Evolutionary conservation across 495 filamentous ascomycete genomes (phyloP).

Genomic region (Hypoxylon subgilvum): DNA sequence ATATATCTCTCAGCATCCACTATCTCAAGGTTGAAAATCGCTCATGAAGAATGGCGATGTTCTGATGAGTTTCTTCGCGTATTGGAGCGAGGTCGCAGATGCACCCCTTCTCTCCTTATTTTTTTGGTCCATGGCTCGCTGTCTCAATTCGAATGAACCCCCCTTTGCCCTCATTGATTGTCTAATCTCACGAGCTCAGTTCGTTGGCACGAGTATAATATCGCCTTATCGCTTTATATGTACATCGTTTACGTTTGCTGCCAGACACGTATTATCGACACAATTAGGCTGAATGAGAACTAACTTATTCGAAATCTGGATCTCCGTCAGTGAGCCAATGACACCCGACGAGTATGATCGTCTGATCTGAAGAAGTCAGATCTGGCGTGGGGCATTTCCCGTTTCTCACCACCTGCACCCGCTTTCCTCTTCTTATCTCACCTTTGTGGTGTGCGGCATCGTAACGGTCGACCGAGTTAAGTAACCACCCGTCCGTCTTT

Average conservation of each 20-base stretch:
- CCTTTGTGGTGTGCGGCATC: slow-evolving; percentile 9
- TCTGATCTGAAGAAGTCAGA: slow-evolving; percentile 35
- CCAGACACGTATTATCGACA: slow-evolving; percentile 6
- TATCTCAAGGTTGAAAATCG: slow-evolving; percentile 30
- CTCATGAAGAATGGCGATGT: slow-evolving; percentile 25
- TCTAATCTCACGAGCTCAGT: slow-evolving; percentile 3
- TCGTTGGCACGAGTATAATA: background rate
- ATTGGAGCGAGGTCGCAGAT: slow-evolving; percentile 13
- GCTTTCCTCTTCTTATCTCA: slow-evolving; percentile 26
- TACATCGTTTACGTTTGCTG: no score
- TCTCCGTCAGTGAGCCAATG: slow-evolving; percentile 33
- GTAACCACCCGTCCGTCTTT: slow-evolving; percentile 25
- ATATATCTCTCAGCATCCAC: slow-evolving; percentile 27
- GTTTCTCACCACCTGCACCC: slow-evolving; percentile 16
- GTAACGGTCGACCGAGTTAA: slow-evolving; percentile 25
- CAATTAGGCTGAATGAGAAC: slow-evolving; percentile 34
- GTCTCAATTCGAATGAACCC: background rate
- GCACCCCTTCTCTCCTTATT: background rate
- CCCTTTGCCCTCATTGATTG: background rate
- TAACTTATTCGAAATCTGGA: slow-evolving; percentile 22
- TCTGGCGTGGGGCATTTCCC: slow-evolving; percentile 37
- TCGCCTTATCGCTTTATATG: slow-evolving; percentile 5
- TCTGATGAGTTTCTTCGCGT: slow-evolving; percentile 1
- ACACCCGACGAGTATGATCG: slow-evolving; percentile 29
- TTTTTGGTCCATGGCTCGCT: background rate